These are phyloP conservation scores for Russula emetica DNA, from an alignment of 768 basidiomycete genomes.

Conservation along the genomic window DNA sequence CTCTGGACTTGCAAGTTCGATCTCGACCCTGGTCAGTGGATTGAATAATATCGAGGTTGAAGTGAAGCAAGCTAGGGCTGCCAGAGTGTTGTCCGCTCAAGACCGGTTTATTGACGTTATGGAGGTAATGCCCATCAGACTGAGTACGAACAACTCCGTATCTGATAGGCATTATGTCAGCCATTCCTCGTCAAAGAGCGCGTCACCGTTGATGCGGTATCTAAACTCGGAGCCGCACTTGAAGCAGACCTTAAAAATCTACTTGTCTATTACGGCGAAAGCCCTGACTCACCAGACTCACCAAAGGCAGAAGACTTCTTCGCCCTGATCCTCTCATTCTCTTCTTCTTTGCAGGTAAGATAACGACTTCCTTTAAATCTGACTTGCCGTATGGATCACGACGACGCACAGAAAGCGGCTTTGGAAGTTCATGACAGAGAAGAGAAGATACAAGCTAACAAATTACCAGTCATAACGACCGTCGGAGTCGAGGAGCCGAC, in stretches of 20 bases:
- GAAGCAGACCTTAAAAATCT: conserved; percentile 58
- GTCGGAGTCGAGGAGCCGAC: conserved; percentile 15
- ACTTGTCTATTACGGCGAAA: conserved; percentile 74
- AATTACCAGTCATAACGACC: conserved; percentile 21
- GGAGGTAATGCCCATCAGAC: conserved; percentile 48
- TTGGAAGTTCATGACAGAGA: conserved; percentile 58
- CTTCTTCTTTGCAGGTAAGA: conserved; percentile 60
- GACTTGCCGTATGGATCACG: neutral
- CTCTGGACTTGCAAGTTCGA: conserved; percentile 55
- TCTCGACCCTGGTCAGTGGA: conserved; percentile 54
- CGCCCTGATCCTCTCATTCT: conserved; percentile 66
- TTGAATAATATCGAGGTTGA: conserved; percentile 55
- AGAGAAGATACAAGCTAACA: conserved; percentile 17
- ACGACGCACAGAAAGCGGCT: conserved; percentile 57
- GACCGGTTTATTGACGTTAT: conserved; percentile 69
- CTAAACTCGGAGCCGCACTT: conserved; percentile 53
- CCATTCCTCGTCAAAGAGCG: conserved; percentile 42
- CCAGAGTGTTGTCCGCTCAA: conserved; percentile 34
- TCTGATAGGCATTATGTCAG: conserved; percentile 26
- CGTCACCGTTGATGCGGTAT: conserved; percentile 59
- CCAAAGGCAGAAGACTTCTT: conserved; percentile 84
- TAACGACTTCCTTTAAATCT: conserved; percentile 20
- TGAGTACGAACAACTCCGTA: neutral
- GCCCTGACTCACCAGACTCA: conserved; percentile 55
- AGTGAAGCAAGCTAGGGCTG: conserved; percentile 42